These are phyloP conservation scores for Mallotus nudiflorus DNA, from an alignment of 345 rosid genomes.

Conservation along the genomic window DNA sequence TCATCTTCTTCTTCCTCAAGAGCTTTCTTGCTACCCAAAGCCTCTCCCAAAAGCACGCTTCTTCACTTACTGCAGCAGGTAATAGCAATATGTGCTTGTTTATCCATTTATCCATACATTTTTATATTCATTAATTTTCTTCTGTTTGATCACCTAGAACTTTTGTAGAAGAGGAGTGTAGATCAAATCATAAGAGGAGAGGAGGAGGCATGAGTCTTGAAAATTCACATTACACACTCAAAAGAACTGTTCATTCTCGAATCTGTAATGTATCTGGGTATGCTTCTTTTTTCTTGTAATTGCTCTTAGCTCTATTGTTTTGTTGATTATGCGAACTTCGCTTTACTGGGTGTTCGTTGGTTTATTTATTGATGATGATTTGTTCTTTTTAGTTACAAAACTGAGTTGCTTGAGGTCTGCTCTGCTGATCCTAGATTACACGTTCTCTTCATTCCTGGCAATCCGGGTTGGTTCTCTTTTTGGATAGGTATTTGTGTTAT, in stretches of 20 bases:
- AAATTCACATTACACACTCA: conserved; percentile 30
- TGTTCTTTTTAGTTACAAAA: conserved; percentile 46
- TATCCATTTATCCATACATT: too few species aligned
- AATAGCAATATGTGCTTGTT: too few species aligned
- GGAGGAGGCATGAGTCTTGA: conserved; percentile 48
- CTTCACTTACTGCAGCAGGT: too few species aligned
- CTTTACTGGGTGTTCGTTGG: neutral
- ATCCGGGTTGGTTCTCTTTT: conserved; percentile 18
- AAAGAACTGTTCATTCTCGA: conserved; percentile 43
- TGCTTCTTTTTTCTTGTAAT: neutral
- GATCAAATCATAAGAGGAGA: conserved; percentile 11
- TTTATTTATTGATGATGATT: neutral
- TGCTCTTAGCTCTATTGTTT: neutral
- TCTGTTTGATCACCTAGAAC: too few species aligned
- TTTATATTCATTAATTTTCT: neutral
- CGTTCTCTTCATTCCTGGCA: conserved; percentile 75
- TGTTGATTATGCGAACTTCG: neutral
- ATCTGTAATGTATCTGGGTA: conserved; percentile 71
- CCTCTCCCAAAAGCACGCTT: too few species aligned
- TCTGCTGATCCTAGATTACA: conserved; percentile 60
- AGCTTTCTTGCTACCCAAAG: too few species aligned
- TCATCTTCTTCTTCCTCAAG: too few species aligned
- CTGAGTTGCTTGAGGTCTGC: conserved; percentile 68
- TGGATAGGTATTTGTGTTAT: neutral
- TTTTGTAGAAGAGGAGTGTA: neutral